Percentiles rank a stretch among this genome's conserved stretches.
Conservation (phyloP, 345 rosid species). For the Toxicodendron radicans region DNA sequence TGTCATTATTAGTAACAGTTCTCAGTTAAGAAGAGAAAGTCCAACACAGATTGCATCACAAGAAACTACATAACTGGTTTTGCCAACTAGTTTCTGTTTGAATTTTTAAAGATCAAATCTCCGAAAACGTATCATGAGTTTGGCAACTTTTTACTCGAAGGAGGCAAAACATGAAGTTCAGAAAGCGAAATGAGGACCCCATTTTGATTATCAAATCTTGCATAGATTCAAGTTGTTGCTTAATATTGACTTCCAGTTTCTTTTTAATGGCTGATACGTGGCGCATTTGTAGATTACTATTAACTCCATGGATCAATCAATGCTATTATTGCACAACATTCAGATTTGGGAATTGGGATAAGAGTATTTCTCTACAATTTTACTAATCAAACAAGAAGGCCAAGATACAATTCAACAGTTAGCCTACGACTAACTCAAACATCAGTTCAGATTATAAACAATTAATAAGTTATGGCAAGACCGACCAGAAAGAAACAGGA, state of each 20-base stretch:
- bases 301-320: neutral
- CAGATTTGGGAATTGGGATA: neutral
- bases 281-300: neutral
- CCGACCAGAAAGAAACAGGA: neutral
- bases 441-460: conserved; percentile 26
- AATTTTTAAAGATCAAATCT: neutral
- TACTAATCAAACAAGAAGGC: conserved; percentile 17
- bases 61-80: too few relatives aligned
- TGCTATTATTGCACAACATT: neutral
- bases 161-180: neutral
- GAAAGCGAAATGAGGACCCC: conserved; percentile 1
- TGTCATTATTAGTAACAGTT: neutral
- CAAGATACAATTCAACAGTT: conserved; percentile 25
- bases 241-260: neutral
- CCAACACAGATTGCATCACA: too few relatives aligned
- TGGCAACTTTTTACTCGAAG: neutral
- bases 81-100: too few relatives aligned
- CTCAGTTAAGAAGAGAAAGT: too few relatives aligned
- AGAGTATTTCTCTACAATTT: conserved; percentile 1
- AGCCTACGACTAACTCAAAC: conserved; percentile 28
- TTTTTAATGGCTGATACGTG: neutral
- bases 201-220: neutral
- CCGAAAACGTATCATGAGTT: conserved; percentile 1
- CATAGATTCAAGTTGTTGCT: neutral
- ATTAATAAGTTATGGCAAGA: conserved; percentile 26